Evolutionary conservation across 495 filamentous ascomycete genomes (phyloP), one percentile per base, ranked within the genome.

Genomic region (Tetracladium setigerum): DNA sequence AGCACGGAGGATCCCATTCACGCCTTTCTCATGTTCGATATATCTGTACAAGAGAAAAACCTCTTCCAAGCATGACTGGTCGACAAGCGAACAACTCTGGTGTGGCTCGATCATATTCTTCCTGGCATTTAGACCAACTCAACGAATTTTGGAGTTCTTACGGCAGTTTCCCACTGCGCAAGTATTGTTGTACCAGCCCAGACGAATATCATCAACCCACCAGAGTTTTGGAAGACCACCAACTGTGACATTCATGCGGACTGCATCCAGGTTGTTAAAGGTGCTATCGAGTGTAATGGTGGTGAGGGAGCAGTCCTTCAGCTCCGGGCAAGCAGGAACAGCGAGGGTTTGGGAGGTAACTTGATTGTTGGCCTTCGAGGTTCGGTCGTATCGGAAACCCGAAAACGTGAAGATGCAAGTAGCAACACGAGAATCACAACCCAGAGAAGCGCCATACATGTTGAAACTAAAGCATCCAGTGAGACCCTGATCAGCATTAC

Each of bases 391-490:
- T 1, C 38, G 44, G 41, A 42, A 42, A 10, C 58, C 58, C 27
- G 52, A 55, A 46, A 57, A 55, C 0, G 2, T 36, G 42, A 57
- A 61, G 12, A 30, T 42, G 38, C 58, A 61, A 19, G 31, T 14
- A 1, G 58, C 48, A 10, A 49, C 58, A 15, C 8, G 24, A 24
- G 58, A 61, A 47, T 57, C 52, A 22, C 58, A 61, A 6, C 58
- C 58, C 24, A 61, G 38, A 13, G 47, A 46, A 22, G 54, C 58
- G 24, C 51, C 58, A 31, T 55, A 55, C 10, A 46, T 24, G 30
- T 61, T 53, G 46, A 61, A 61, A n/a, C 40, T 24, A 39, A 57
- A 61, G 19, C 54, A 61, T 33, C 58, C 54, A 31, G 45, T 53
- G 5, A 38, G 33, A 36, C 43, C 53, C 31, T 48, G 35, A 35